These are phyloP conservation scores for Hansenula sp. DNA, from an alignment of 1,139 yeast genomes.

Conservation along the genomic window DNA sequence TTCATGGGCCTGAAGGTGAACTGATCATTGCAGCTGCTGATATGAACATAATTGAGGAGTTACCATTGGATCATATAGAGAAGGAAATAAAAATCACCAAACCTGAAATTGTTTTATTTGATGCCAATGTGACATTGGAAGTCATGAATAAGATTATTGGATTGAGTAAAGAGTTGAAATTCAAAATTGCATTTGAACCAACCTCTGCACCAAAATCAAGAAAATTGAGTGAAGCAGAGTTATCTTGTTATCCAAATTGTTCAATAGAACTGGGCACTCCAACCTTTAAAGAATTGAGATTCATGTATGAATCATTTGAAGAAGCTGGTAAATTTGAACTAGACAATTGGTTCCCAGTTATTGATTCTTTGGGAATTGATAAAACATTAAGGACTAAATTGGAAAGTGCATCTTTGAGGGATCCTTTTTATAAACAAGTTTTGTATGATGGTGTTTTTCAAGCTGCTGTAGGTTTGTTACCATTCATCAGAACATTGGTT, in stretches of 20 bases:
- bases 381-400: slow-evolving; percentile 24
- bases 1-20: slow-evolving; percentile 60
- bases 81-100: slow-evolving; percentile 28
- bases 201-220: slow-evolving; percentile 64
- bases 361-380: slow-evolving; percentile 59
- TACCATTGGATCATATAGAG: slow-evolving; percentile 39
- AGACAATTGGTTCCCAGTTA: slow-evolving; percentile 69
- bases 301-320: slow-evolving; percentile 49
- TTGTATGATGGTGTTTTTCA: slow-evolving; percentile 54
- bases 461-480: slow-evolving; percentile 66
- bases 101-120: slow-evolving; percentile 53
- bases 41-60: slow-evolving; percentile 63
- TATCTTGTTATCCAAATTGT: slow-evolving; percentile 3
- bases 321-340: slow-evolving; percentile 51
- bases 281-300: slow-evolving; percentile 55
- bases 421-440: slow-evolving; percentile 26
- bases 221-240: slow-evolving; percentile 10
- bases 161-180: slow-evolving; percentile 19
- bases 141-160: slow-evolving; percentile 38
- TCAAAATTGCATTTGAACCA: slow-evolving; percentile 63
- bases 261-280: slow-evolving; percentile 36
- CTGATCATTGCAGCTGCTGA: slow-evolving; percentile 79
- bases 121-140: slow-evolving; percentile 58
- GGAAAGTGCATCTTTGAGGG: slow-evolving; percentile 9
- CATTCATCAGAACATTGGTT: slow-evolving; percentile 64